These are phyloP conservation scores for sweet orange (Citrus sinensis) DNA, from an alignment of 345 rosid species.

Conservation along the genomic window DVS_A1.0 CM039162.1:29301001-29301500, in stretches of 20 bases:
- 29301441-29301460: not conserved
- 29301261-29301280: conserved; percentile 46
- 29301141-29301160: conserved; percentile 33
- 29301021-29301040: not conserved
- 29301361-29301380: not conserved
- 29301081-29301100: conserved; percentile 69
- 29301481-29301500: not conserved
- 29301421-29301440: too few species aligned
- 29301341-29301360: not conserved
- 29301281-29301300: not conserved
- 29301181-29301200: conserved; percentile 69
- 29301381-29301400: not conserved
- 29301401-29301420: not conserved
- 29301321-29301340: not conserved
- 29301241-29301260: conserved; percentile 69
- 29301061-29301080: conserved; percentile 55
- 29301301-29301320: not conserved
- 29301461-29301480: not conserved
- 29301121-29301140: conserved; percentile 44
- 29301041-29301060: conserved; percentile 83
- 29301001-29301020: not conserved
- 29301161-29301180: conserved; percentile 48
- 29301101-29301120: conserved; percentile 78
- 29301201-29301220: conserved; percentile 60
- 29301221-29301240: conserved; percentile 96